Percentiles rank a stretch among this genome's conserved stretches.
phyloP scores from a whole-genome alignment of 164 flowering plant species.

The Saururus chinensis region DNA sequence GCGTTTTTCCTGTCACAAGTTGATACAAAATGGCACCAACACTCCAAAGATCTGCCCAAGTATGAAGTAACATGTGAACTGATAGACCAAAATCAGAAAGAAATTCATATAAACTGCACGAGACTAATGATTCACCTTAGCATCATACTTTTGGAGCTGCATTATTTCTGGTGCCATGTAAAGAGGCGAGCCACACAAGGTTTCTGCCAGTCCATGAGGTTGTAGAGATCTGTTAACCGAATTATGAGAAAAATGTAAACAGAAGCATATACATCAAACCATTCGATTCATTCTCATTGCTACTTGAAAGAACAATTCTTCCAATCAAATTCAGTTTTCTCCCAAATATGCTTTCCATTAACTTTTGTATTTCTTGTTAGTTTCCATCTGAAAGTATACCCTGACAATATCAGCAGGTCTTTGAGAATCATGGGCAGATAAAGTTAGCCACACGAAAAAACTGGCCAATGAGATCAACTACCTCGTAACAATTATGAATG shows the following conservation, averaged over 20 bases:
- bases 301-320: neutral
- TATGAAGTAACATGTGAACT: conserved; percentile 15
- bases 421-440: no score
- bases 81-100: conserved; percentile 3
- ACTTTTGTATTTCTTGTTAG: no score
- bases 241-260: neutral
- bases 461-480: no score
- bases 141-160: conserved; percentile 97
- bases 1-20: conserved; percentile 87
- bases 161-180: conserved; percentile 99
- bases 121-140: conserved; percentile 52
- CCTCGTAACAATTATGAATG: no score
- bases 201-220: conserved; percentile 92
- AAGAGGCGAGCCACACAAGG: conserved; percentile 97
- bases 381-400: no score
- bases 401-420: no score
- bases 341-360: neutral
- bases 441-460: no score
- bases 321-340: neutral
- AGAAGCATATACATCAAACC: neutral
- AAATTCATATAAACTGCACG: neutral
- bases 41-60: conserved; percentile 99
- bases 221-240: conserved; percentile 61
- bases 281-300: neutral
- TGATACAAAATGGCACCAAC: conserved; percentile 94